These are phyloP conservation scores for Erodium chrysanthum DNA, from an alignment of 441 rosid genomes.

Conservation along the genomic window DNA sequence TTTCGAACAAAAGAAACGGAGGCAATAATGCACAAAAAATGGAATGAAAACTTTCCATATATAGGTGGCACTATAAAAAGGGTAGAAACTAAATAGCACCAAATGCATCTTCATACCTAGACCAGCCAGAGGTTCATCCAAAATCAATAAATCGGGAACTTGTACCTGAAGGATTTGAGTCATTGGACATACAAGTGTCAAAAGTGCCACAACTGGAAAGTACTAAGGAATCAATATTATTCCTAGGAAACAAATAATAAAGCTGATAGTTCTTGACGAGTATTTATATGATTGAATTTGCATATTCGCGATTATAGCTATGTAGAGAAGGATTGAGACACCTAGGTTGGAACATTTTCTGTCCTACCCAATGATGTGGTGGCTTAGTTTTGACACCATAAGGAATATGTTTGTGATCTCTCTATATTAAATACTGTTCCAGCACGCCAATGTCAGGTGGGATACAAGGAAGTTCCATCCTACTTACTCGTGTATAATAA, in stretches of 20 bases:
- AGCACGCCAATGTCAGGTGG: not conserved
- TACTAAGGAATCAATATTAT: constrained; percentile 7
- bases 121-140: constrained; percentile 97
- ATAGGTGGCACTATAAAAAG: not conserved
- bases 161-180: constrained; percentile 45
- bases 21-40: not conserved
- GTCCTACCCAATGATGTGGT: not conserved
- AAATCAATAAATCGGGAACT: constrained; percentile 69
- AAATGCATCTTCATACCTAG: constrained; percentile 52
- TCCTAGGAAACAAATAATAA: not conserved
- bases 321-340: not conserved
- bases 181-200: constrained; percentile 13
- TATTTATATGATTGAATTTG: not conserved
- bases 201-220: constrained; percentile 8
- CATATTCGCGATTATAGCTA: not conserved
- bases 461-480: not conserved
- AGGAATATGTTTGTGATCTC: not conserved
- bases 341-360: not conserved
- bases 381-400: not conserved
- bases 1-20: not conserved
- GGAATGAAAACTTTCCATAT: not conserved
- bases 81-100: constrained; percentile 14
- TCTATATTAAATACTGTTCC: not conserved
- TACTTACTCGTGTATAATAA: not conserved
- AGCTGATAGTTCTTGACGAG: not conserved